A percentile compares a stretch with the other conserved stretches of the same genome.
Evolutionary conservation across 495 filamentous ascomycete species (phyloP).

Genomic region (Xylaria acuta): DNA sequence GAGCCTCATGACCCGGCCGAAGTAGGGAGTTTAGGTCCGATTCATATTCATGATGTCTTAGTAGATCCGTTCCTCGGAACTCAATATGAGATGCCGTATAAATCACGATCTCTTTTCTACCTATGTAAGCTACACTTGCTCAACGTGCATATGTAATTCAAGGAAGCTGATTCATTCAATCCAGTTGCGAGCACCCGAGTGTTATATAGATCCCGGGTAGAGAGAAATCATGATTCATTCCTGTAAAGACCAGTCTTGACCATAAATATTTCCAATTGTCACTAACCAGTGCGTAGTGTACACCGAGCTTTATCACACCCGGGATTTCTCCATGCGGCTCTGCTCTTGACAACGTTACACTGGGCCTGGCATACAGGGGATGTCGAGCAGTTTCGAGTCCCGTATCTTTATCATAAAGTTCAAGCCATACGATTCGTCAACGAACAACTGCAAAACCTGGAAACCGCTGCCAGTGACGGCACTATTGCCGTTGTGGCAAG

Average conservation of each 20-base stretch:
- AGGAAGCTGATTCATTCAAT: constrained; percentile 25
- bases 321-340: constrained; percentile 43
- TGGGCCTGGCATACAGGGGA: constrained; percentile 44
- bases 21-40: constrained; percentile 29
- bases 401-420: constrained; percentile 43
- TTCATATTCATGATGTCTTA: constrained; percentile 29
- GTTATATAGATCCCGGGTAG: constrained; percentile 37
- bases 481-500: constrained; percentile 47
- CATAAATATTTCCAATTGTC: constrained; percentile 13
- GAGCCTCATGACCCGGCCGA: neutral
- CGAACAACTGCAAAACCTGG: constrained; percentile 40
- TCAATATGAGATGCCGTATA: constrained; percentile 40
- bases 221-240: constrained; percentile 38
- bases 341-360: constrained; percentile 43
- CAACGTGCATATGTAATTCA: neutral
- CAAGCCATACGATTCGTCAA: constrained; percentile 47
- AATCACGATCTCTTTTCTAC: constrained; percentile 41
- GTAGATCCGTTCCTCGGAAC: constrained; percentile 41
- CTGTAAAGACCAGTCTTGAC: constrained; percentile 33
- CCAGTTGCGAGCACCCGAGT: constrained; percentile 39
- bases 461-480: constrained; percentile 41
- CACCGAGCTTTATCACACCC: constrained; percentile 43
- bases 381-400: constrained; percentile 42
- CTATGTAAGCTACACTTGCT: constrained; percentile 36
- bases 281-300: constrained; percentile 33